Evolutionary conservation across 1,284 basidiomycete species (phyloP).

Genomic region (Sporisorium exsertum): DNA sequence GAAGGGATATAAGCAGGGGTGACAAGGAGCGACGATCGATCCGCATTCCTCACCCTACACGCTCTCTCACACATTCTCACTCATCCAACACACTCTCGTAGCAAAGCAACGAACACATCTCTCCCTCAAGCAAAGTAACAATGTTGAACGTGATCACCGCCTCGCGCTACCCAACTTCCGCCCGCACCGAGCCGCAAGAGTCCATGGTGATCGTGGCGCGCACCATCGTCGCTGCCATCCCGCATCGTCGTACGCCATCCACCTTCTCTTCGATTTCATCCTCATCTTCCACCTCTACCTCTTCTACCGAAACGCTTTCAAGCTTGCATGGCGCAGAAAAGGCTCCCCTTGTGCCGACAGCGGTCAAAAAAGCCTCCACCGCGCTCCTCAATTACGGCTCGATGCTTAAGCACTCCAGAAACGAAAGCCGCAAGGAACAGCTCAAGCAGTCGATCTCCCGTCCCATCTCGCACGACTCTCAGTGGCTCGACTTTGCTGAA

Average conservation of each 20-base stretch:
- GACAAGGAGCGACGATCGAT: neutral
- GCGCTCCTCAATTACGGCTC: slow-evolving; percentile 13
- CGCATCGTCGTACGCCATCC: slow-evolving; percentile 3
- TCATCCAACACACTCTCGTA: neutral
- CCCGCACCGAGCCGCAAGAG: slow-evolving; percentile 8
- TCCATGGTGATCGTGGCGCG: slow-evolving; percentile 16
- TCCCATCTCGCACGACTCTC: slow-evolving; percentile 2
- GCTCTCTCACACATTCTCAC: neutral
- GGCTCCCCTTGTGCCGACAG: neutral
- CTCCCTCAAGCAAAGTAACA: too few relatives aligned
- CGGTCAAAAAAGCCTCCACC: neutral
- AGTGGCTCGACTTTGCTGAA: neutral
- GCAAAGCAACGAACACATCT: too few relatives aligned
- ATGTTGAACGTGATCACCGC: slow-evolving; percentile 7
- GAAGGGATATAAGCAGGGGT: slow-evolving; percentile 12
- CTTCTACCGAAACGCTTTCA: neutral
- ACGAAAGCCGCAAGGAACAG: slow-evolving; percentile 3
- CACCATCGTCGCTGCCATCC: slow-evolving; percentile 6
- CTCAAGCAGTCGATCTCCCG: slow-evolving; percentile 26
- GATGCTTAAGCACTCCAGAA: slow-evolving; percentile 2
- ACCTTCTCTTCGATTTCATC: slow-evolving; percentile 4
- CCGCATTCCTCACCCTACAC: neutral
- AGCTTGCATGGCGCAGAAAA: slow-evolving; percentile 3
- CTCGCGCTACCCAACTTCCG: slow-evolving; percentile 15
- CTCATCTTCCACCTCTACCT: neutral